Evolutionary conservation across 257 asterid genomes (phyloP), one percentile per base, ranked within the genome.

Genomic region (Buddleja alternifolia): DNA sequence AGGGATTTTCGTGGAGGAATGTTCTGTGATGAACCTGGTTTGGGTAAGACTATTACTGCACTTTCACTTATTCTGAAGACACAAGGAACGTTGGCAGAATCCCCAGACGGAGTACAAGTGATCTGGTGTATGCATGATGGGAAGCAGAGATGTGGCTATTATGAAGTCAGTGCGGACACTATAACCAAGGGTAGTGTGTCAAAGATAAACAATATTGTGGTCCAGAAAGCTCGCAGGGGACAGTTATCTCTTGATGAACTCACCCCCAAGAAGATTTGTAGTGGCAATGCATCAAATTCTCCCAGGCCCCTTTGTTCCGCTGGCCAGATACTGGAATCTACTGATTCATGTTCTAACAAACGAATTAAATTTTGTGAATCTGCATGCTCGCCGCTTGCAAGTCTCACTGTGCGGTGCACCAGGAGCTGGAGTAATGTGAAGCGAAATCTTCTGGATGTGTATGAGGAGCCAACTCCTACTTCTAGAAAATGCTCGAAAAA

Each of bases 21-120:
- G 96, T 94, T 94, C 76, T 94, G 99, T 83, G 99, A 91, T 81
- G 99, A 91, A 73, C 97, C 99, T 84, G 97, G 97, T 73, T 76
- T 94, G 72, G 99, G 99, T 70, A 94, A 94, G 85, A 94, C 99
- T 65, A 88, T 94, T 39, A 91, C 99, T 63, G 84, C 96, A 75
- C 87, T 94, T 55, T 91, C 96, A 17, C 92, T 94, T 72, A 79
- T 91, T 73, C 82, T 94, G 74, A 94, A 94, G 84, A 79, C 91
- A 36, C 99, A 79, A 82, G 89, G 97, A 75, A 87, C 93, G 40
- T 59, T 86, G 78, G 92, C 95, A 60, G 95, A 87, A 56, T 82
- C 96, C 54, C 96, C 93, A 20, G 79, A 84, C 62, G 82, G 86
- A 11, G 90, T 77, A n/a, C 81, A 79, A 62, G 86, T 86, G 63